Conservation (phyloP, 352 stramenopile genomes). For the Thalassiosira mediterranea region DNA sequence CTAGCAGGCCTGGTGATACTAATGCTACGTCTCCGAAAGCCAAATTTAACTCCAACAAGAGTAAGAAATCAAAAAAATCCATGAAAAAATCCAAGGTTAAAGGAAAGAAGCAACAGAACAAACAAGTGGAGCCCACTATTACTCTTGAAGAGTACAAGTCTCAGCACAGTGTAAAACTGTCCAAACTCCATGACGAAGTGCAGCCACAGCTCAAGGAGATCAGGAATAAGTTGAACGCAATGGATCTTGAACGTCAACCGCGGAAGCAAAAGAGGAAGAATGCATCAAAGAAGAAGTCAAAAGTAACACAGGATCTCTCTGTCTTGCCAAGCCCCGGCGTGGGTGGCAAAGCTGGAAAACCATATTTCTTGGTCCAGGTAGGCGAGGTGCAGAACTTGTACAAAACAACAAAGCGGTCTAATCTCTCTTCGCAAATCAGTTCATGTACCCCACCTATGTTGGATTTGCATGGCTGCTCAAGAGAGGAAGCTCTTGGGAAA, state of each 20-base stretch:
- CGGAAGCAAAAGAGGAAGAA: conserved; percentile 12
- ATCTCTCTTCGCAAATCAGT: background rate
- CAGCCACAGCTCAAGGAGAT: conserved; percentile 29
- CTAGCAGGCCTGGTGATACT: background rate
- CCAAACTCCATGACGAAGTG: conserved; percentile 19
- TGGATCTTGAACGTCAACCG: conserved; percentile 14
- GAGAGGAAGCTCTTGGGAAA: conserved; percentile 16
- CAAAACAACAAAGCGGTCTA: conserved; percentile 33
- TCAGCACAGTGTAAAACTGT: conserved; percentile 13
- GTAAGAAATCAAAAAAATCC: background rate
- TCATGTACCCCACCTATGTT: background rate
- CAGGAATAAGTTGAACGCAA: conserved; percentile 14
- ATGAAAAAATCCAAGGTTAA: conserved; percentile 1
- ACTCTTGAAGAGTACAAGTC: conserved; percentile 19
- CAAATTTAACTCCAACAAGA: conserved; percentile 3
- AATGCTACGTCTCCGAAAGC: background rate
- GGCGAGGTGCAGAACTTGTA: conserved; percentile 38
- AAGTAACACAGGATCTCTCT: background rate
- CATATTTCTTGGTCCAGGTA: conserved; percentile 18
- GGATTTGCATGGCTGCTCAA: conserved; percentile 26
- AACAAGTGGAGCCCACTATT: background rate
- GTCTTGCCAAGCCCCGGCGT: background rate
- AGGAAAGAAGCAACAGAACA: background rate
- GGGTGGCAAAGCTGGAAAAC: conserved; percentile 31
- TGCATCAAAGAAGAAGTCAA: conserved; percentile 1